These are phyloP conservation scores for Globisporangium perplexum DNA, from an alignment of 352 stramenopile species.

Conservation along the genomic window DNA sequence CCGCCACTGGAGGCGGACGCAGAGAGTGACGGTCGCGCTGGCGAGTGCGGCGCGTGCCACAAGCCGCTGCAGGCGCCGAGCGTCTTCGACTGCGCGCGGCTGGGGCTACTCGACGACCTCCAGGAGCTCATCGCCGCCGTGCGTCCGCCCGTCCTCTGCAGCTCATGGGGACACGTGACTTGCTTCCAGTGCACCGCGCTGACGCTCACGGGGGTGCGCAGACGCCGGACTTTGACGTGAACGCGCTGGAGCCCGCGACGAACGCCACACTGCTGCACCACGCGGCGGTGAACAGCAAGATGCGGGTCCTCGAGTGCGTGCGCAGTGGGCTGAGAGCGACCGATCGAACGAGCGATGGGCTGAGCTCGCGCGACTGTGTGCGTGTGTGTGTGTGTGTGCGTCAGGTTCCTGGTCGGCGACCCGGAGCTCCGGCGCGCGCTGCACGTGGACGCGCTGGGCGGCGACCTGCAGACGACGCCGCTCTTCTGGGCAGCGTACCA, in stretches of 20 bases:
- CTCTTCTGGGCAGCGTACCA: constrained; percentile 69
- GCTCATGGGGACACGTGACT: background rate
- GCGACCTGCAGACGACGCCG: constrained; percentile 56
- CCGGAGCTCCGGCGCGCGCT: constrained; percentile 24
- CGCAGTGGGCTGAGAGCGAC: too few relatives aligned
- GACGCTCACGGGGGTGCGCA: constrained; percentile 5
- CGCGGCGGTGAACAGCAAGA: constrained; percentile 75
- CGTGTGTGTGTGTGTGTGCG: background rate
- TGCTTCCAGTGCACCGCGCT: background rate
- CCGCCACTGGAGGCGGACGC: background rate
- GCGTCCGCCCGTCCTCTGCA: background rate
- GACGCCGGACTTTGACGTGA: constrained; percentile 53
- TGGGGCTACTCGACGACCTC: constrained; percentile 54
- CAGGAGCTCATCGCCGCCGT: constrained; percentile 31
- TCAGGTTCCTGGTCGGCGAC: constrained; percentile 48
- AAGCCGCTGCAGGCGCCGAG: constrained; percentile 26
- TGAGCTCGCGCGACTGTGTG: background rate
- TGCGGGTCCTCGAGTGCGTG: constrained; percentile 61
- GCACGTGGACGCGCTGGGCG: constrained; percentile 44
- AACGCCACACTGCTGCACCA: constrained; percentile 72
- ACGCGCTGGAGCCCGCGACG: constrained; percentile 34
- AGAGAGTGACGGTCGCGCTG: background rate
- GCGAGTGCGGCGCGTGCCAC: constrained; percentile 35
- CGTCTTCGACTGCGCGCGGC: constrained; percentile 58
- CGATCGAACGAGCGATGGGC: background rate